Base-by-base conservation (phyloP, 768 basidiomycete species). In the Cystofilobasidium capitatum region DNA sequence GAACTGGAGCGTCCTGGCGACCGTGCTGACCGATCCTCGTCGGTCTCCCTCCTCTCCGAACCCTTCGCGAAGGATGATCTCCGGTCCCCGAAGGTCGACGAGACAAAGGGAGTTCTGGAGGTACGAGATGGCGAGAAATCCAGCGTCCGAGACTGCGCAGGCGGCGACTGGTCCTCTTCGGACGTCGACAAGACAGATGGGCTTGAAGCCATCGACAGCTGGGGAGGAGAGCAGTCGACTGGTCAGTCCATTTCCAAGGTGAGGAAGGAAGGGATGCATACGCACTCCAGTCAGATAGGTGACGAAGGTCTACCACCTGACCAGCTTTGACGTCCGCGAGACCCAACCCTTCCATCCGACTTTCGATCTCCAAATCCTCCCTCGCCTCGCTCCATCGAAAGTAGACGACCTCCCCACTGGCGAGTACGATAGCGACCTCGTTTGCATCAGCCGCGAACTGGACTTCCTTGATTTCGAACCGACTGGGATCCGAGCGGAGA, bases 81-180 rank as follows among this genome's bases (percentile, higher is more conserved):
- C 81, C 0, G 89, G 89, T 1, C 84, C 86, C 29, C 88, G 81
- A 81, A 91, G 80, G 73, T 92, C 87, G 22, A 91, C 74, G 37
- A 91, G 78, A 39, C 82, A 77, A 26, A 93, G 65, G 1, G 81
- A 79, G 1, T 84, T 85, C 58, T 83, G 81, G 7, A 76, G 73
- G 74, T 87, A 89, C 3, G 86, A 84, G 3, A 85, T 80, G 1
- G 90, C 88, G 51, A 90, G 76, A 75, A 93, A 90, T 6, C 88
- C 91, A 58, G 88, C 82, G 74, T 90, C 86, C 14, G 86, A 86
- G 16, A 88, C 75, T 8, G 86, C 84, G 73, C 81, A 83, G 24
- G 83, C 80, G 6, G 81, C 80, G 3, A 84, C 79, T 0, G 79
- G 77, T 1, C 83, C 83, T 37, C 78, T 79, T 29, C 77, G 76